Percentiles rank a stretch among this genome's conserved stretches.
Conservation (phyloP, 1,284 basidiomycete species). For the Ustilago cynodontis region DNA sequence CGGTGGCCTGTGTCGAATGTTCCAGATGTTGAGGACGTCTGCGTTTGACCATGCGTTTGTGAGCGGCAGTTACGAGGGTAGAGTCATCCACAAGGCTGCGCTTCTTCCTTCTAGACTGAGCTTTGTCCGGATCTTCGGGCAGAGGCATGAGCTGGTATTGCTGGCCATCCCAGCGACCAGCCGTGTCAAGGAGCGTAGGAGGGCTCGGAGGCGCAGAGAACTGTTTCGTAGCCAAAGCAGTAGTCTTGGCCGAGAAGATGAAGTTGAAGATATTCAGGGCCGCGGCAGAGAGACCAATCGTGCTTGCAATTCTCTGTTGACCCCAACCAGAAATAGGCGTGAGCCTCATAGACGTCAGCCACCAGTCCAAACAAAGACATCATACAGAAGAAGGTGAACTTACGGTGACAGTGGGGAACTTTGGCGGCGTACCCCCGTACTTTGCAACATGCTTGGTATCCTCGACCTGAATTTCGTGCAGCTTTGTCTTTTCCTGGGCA, state of each 20-base stretch:
- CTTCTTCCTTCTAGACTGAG: slow-evolving; percentile 2
- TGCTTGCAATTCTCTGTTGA: slow-evolving; percentile 12
- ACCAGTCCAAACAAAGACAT: not conserved
- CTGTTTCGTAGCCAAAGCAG: slow-evolving; percentile 22
- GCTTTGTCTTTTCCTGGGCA: not conserved
- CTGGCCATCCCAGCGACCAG: slow-evolving; percentile 28
- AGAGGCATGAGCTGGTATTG: slow-evolving; percentile 17
- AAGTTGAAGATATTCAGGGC: slow-evolving; percentile 35
- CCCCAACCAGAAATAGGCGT: not conserved
- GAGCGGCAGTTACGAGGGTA: not conserved
- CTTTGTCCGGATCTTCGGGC: slow-evolving; percentile 12
- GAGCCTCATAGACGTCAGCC: not conserved
- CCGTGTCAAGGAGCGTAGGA: slow-evolving; percentile 37
- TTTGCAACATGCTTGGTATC: slow-evolving; percentile 32
- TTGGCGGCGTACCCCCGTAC: slow-evolving; percentile 24
- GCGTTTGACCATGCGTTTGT: slow-evolving; percentile 19
- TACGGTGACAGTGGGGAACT: slow-evolving; percentile 38
- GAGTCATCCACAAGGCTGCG: slow-evolving; percentile 2
- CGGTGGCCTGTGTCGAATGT: not conserved
- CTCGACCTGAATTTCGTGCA: slow-evolving; percentile 16
- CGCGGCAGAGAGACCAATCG: slow-evolving; percentile 24
- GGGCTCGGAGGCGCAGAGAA: slow-evolving; percentile 35
- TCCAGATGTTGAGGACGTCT: not conserved
- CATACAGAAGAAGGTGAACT: not conserved
- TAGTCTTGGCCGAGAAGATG: slow-evolving; percentile 35